Evolutionary conservation across 805 yeast species (phyloP).

Genomic region (Ogataea allantospora): DNA sequence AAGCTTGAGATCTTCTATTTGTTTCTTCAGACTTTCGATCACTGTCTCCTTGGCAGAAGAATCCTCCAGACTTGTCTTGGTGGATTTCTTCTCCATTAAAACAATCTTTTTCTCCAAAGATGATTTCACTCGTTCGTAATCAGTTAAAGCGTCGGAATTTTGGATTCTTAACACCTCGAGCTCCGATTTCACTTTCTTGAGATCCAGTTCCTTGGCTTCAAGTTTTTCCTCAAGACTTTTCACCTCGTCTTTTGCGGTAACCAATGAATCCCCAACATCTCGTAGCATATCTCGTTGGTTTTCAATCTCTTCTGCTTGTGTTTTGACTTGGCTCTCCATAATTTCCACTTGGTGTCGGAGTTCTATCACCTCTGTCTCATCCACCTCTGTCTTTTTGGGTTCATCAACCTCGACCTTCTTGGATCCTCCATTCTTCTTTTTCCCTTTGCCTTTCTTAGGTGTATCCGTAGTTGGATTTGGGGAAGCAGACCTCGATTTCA

Average conservation of each 20-base stretch:
- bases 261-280: slow-evolving; percentile 77
- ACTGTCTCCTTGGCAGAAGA: slow-evolving; percentile 17
- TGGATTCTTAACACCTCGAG: slow-evolving; percentile 35
- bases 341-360: slow-evolving; percentile 25
- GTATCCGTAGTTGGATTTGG: neutral
- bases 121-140: slow-evolving; percentile 32
- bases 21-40: slow-evolving; percentile 19
- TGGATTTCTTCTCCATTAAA: slow-evolving; percentile 11
- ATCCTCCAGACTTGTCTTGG: slow-evolving; percentile 8
- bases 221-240: neutral
- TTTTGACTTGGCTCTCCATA: slow-evolving; percentile 27
- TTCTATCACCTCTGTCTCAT: slow-evolving; percentile 24
- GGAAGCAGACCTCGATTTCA: slow-evolving; percentile 8
- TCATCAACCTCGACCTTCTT: slow-evolving; percentile 15
- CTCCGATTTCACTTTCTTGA: slow-evolving; percentile 21
- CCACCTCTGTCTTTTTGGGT: slow-evolving; percentile 3
- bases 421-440: slow-evolving; percentile 19
- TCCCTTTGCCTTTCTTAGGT: slow-evolving; percentile 12
- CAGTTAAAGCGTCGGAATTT: slow-evolving; percentile 36
- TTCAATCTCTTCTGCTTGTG: slow-evolving; percentile 56
- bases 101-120: slow-evolving; percentile 28
- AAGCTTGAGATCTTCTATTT: slow-evolving; percentile 18
- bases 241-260: slow-evolving; percentile 53
- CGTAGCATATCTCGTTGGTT: slow-evolving; percentile 71
- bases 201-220: slow-evolving; percentile 13